A percentile compares a stretch with the other conserved stretches of the same genome.
Conservation (phyloP, 176 grass and related monocot genomes). For the Carex kokanica region DNA sequence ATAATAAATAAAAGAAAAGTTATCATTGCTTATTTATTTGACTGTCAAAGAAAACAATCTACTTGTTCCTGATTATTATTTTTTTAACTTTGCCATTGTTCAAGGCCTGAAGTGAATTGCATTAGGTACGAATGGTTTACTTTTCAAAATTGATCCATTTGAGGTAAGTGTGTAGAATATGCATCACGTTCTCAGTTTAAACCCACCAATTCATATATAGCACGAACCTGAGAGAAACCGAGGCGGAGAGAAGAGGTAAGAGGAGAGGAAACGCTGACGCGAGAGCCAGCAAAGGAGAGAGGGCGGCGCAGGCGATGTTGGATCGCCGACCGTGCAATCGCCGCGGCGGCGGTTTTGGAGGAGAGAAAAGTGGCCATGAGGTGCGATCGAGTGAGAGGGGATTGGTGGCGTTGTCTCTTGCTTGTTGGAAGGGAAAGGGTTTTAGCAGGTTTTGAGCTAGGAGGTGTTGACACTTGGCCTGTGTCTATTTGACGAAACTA, state of each 20-base stretch:
- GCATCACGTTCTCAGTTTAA: neutral
- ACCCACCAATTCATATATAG: neutral
- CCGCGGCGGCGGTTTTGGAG: slow-evolving; percentile 13
- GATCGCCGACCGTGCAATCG: slow-evolving; percentile 4
- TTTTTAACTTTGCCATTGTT: neutral
- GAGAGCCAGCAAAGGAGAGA: slow-evolving; percentile 9
- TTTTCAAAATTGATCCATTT: neutral
- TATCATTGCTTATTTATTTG: neutral
- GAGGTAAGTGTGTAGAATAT: neutral
- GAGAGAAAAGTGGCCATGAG: slow-evolving; percentile 23
- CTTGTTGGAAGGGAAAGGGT: neutral
- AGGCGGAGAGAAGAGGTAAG: neutral
- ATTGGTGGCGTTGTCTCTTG: neutral
- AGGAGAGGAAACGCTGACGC: neutral
- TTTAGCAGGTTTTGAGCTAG: neutral
- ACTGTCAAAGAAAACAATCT: neutral
- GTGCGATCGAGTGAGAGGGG: neutral
- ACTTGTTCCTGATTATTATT: neutral
- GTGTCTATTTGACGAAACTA: neutral
- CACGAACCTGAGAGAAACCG: slow-evolving; percentile 28
- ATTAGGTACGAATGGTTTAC: neutral
- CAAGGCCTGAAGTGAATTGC: neutral
- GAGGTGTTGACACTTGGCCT: neutral
- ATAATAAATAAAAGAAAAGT: neutral
- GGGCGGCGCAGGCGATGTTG: neutral